Evolutionary conservation across 2,329 filamentous ascomycete species (phyloP).

Genomic region (Colletotrichum simmondsii): DNA sequence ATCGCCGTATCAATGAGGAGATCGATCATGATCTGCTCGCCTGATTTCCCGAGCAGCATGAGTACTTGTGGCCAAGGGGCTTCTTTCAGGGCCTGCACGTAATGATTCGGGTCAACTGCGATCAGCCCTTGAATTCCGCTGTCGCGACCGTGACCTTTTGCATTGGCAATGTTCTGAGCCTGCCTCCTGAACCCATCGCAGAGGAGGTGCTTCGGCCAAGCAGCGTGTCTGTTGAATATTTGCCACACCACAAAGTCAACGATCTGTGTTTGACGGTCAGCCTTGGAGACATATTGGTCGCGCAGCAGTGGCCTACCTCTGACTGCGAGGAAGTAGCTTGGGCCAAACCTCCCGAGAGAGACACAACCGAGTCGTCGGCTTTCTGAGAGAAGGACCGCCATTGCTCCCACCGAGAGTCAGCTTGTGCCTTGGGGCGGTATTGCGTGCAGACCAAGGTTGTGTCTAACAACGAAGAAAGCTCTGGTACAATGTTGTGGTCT

Average conservation of each 20-base stretch:
- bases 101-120: slow-evolving; percentile 73
- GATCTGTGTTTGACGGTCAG: slow-evolving; percentile 61
- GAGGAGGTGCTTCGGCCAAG: slow-evolving; percentile 77
- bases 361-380: slow-evolving; percentile 68
- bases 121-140: slow-evolving; percentile 72
- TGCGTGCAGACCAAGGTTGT: slow-evolving; percentile 72
- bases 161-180: slow-evolving; percentile 41
- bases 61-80: slow-evolving; percentile 82
- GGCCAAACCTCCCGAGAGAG: slow-evolving; percentile 58
- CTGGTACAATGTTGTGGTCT: slow-evolving; percentile 47
- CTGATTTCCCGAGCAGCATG: slow-evolving; percentile 77
- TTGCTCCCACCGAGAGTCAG: slow-evolving; percentile 60
- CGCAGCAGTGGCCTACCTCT: slow-evolving; percentile 60
- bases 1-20: slow-evolving; percentile 82
- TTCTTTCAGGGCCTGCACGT: slow-evolving; percentile 75
- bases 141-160: slow-evolving; percentile 40
- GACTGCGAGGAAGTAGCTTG: slow-evolving; percentile 66
- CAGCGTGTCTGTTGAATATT: slow-evolving; percentile 70
- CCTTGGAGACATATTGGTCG: not conserved
- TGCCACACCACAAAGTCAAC: slow-evolving; percentile 82
- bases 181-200: slow-evolving; percentile 81
- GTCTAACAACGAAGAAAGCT: slow-evolving; percentile 72
- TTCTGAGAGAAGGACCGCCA: slow-evolving; percentile 72
- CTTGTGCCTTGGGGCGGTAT: slow-evolving; percentile 5
- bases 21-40: slow-evolving; percentile 81